Conservation (phyloP, 2,329 filamentous ascomycete genomes). For the Chrysoporthe cubensis region DNA sequence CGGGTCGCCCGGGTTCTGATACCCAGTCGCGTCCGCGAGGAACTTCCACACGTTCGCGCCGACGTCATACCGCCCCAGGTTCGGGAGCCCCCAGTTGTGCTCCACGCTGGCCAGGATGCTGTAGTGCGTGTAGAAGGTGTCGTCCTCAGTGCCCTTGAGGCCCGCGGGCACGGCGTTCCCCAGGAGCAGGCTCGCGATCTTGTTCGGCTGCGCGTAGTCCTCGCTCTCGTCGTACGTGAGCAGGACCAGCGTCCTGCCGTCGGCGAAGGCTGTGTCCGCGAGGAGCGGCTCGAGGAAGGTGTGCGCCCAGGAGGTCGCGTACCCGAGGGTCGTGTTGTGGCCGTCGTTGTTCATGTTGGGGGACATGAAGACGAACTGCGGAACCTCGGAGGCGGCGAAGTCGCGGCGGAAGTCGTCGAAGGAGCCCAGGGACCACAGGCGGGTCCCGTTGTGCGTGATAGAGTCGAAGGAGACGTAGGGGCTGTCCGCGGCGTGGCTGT, state of each 20-base stretch:
- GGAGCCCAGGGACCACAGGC: slow-evolving; percentile 65
- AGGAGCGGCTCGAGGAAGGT: slow-evolving; percentile 59
- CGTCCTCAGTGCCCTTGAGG: slow-evolving; percentile 54
- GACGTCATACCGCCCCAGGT: slow-evolving; percentile 49
- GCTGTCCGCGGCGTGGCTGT: slow-evolving; percentile 31
- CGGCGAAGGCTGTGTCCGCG: slow-evolving; percentile 52
- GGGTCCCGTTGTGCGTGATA: slow-evolving; percentile 43
- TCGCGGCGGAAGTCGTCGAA: slow-evolving; percentile 65
- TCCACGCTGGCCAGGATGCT: slow-evolving; percentile 46
- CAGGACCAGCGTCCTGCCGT: slow-evolving; percentile 54
- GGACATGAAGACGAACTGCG: slow-evolving; percentile 68
- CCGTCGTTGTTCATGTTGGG: slow-evolving; percentile 70
- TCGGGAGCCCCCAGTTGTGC: slow-evolving; percentile 48
- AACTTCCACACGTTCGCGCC: slow-evolving; percentile 38
- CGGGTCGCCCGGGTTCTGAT: slow-evolving; percentile 40
- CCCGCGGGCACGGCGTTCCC: slow-evolving; percentile 55
- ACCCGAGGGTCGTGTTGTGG: slow-evolving; percentile 60
- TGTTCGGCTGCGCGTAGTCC: slow-evolving; percentile 55
- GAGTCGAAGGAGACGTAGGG: slow-evolving; percentile 49
- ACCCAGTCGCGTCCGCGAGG: slow-evolving; percentile 32
- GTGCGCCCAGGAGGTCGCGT: slow-evolving; percentile 55
- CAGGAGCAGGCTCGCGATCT: slow-evolving; percentile 57
- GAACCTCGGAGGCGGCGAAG: slow-evolving; percentile 57
- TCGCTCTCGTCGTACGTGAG: slow-evolving; percentile 64
- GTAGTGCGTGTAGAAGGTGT: slow-evolving; percentile 53